Conservation (phyloP, 2,329 filamentous ascomycete species). For the Blastomyces silverae region DNA sequence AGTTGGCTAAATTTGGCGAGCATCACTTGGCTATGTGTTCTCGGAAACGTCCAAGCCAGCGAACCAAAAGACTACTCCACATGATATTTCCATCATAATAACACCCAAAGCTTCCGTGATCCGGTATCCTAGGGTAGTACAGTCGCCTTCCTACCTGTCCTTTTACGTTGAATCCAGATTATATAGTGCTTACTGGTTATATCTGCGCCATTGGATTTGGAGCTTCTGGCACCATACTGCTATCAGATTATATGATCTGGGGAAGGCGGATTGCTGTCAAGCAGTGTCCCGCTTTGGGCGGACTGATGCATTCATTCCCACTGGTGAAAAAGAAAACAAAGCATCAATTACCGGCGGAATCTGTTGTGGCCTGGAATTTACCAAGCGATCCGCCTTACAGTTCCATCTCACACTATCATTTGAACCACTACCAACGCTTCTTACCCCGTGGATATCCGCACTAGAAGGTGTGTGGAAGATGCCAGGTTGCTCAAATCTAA, state of each 20-base stretch:
- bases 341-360: slow-evolving; percentile 29
- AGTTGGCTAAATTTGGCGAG: neutral
- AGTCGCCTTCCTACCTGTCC: neutral
- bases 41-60: neutral
- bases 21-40: neutral
- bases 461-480: neutral
- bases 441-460: neutral
- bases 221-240: slow-evolving; percentile 28
- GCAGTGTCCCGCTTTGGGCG: slow-evolving; percentile 25
- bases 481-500: too few relatives aligned
- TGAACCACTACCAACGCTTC: neutral
- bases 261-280: slow-evolving; percentile 28
- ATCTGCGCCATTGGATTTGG: slow-evolving; percentile 30
- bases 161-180: neutral
- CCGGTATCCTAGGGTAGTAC: neutral
- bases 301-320: slow-evolving; percentile 27
- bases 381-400: slow-evolving; percentile 24
- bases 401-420: slow-evolving; percentile 18
- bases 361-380: slow-evolving; percentile 24
- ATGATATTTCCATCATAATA: neutral
- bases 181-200: slow-evolving; percentile 22
- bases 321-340: slow-evolving; percentile 19
- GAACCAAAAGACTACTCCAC: neutral
- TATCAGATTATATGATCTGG: slow-evolving; percentile 25
- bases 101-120: neutral